Percentiles rank a stretch among this genome's conserved stretches.
Evolutionary conservation across 148 eudicot genomes (phyloP).

Genomic region (Pouteria glomerata): DNA sequence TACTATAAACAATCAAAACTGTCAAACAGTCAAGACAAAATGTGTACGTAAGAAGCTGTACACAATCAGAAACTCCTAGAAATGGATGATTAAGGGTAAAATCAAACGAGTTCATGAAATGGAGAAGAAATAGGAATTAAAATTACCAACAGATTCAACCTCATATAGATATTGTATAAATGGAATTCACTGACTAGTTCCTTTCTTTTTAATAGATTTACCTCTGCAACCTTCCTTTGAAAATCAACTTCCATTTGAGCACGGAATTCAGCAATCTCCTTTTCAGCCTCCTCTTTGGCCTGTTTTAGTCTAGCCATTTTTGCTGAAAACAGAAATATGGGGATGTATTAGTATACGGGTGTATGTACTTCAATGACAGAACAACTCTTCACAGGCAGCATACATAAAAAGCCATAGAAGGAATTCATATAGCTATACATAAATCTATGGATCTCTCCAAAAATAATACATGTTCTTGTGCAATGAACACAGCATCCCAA

Average conservation of each 20-base stretch:
- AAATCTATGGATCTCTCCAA: neutral
- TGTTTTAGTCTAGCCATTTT: conserved; percentile 79
- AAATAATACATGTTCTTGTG: neutral
- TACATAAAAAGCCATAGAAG: neutral
- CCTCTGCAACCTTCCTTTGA: conserved; percentile 77
- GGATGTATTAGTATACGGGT: neutral
- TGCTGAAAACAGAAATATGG: conserved; percentile 28
- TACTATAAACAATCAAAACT: too few relatives aligned
- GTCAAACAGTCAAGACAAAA: neutral
- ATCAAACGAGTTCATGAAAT: neutral
- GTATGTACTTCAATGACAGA: neutral
- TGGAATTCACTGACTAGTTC: neutral
- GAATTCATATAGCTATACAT: neutral
- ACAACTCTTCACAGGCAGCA: conserved; percentile 2
- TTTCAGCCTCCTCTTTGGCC: conserved; percentile 92
- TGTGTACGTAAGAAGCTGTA: neutral
- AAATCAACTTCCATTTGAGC: conserved; percentile 74
- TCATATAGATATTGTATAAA: neutral
- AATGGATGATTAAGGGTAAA: neutral
- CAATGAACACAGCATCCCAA: neutral
- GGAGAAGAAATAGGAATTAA: neutral
- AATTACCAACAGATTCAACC: neutral
- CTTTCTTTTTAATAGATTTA: conserved; percentile 11
- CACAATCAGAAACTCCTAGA: neutral
- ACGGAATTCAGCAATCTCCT: conserved; percentile 84